A percentile compares a stretch with the other conserved stretches of the same genome.
phyloP scores from a whole-genome alignment of 2,329 filamentous ascomycete species.

The Aspergillus fumigatus region DNA sequence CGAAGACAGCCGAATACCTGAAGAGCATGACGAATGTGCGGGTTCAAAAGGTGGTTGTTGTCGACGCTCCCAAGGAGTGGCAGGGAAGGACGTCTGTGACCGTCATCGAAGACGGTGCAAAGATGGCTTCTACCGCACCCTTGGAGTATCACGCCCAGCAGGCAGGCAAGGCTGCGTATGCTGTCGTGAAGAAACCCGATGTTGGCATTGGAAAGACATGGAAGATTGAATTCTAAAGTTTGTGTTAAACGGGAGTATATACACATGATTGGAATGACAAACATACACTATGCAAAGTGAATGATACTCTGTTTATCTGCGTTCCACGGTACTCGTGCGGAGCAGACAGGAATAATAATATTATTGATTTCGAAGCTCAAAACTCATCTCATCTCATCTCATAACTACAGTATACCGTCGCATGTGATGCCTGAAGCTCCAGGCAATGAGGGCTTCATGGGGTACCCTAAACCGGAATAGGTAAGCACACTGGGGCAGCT shows the following conservation, averaged over 20 bases:
- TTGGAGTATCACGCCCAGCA: conserved; percentile 53
- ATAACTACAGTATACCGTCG: too few species aligned
- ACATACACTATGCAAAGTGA: conserved; percentile 1
- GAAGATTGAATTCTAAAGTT: conserved; percentile 52
- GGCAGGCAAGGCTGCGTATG: conserved; percentile 56
- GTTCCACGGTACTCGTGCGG: too few species aligned
- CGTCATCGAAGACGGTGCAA: conserved; percentile 44
- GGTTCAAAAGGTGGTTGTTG: conserved; percentile 78
- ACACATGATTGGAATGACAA: background rate
- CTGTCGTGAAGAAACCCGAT: conserved; percentile 59
- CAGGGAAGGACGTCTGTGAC: conserved; percentile 55
- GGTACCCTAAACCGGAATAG: background rate
- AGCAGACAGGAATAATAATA: background rate
- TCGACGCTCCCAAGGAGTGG: conserved; percentile 74
- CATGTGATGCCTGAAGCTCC: background rate
- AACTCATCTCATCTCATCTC: background rate
- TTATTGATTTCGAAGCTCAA: background rate
- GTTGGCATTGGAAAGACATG: conserved; percentile 61
- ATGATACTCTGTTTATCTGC: background rate
- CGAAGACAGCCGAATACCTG: conserved; percentile 68
- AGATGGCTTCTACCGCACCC: conserved; percentile 46
- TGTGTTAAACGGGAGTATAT: background rate
- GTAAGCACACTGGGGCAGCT: background rate
- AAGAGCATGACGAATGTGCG: conserved; percentile 72
- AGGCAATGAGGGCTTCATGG: background rate